phyloP scores from a whole-genome alignment of 192 early-diverging fungal genomes.

The Backusella australiensis region DNA sequence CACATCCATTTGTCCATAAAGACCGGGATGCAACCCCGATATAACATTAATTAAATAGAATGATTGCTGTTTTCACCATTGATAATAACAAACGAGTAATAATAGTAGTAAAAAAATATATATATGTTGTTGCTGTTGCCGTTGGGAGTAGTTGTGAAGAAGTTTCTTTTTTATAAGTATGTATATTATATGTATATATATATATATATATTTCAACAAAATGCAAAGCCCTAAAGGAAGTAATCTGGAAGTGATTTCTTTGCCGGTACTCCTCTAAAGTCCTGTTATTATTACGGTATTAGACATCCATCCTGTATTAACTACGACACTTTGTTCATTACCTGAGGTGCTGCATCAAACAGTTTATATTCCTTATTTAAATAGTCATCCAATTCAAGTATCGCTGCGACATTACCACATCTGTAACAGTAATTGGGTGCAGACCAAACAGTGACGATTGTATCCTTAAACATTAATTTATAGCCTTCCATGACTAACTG shows the following conservation, averaged over 20 bases:
- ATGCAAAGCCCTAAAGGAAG: conserved; percentile 65
- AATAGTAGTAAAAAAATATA: neutral
- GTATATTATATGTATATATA: conserved; percentile 1
- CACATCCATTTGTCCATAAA: no score
- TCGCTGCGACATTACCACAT: conserved; percentile 98
- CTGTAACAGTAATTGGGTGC: conserved; percentile 99
- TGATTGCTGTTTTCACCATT: no score
- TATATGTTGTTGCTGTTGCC: neutral
- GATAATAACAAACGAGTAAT: neutral
- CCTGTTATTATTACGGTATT: conserved; percentile 39
- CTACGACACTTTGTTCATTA: conserved; percentile 18
- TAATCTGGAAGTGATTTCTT: conserved; percentile 93
- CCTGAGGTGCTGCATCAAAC: conserved; percentile 91
- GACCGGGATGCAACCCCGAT: no score
- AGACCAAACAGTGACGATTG: conserved; percentile 97
- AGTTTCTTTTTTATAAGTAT: neutral
- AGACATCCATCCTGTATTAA: neutral
- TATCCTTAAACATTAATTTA: conserved; percentile 95
- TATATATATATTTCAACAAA: neutral
- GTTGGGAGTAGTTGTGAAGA: neutral
- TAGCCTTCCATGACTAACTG: conserved; percentile 98
- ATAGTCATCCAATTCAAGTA: conserved; percentile 91
- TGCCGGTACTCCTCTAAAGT: conserved; percentile 73
- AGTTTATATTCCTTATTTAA: conserved; percentile 87
- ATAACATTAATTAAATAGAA: no score